Percentiles rank a stretch among this genome's conserved stretches.
phyloP scores from a whole-genome alignment of 2,329 filamentous ascomycete species.

The Cladosporium sphaerospermum region DNA sequence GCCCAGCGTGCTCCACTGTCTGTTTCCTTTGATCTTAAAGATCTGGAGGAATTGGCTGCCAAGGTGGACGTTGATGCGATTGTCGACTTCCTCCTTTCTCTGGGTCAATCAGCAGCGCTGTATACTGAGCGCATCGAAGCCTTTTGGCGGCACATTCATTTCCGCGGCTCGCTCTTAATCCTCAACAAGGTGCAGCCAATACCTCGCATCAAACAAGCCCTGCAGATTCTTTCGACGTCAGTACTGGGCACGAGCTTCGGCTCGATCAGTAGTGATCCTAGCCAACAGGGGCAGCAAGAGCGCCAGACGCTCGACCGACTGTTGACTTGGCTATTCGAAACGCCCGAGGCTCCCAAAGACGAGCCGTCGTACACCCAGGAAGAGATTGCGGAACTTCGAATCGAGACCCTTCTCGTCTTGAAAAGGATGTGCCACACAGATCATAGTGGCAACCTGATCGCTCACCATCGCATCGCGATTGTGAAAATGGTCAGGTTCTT shows the following conservation, averaged over 20 bases:
- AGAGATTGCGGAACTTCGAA: slow-evolving; percentile 41
- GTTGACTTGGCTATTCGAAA: slow-evolving; percentile 56
- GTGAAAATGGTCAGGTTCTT: slow-evolving; percentile 70
- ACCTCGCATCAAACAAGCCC: slow-evolving; percentile 56
- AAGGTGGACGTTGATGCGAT: slow-evolving; percentile 59
- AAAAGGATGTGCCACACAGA: slow-evolving; percentile 56
- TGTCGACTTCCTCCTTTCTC: slow-evolving; percentile 59
- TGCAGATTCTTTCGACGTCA: slow-evolving; percentile 62
- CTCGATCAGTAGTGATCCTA: slow-evolving; percentile 50
- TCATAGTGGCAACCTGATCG: slow-evolving; percentile 60
- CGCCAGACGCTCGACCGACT: slow-evolving; percentile 54
- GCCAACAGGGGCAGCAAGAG: slow-evolving; percentile 32
- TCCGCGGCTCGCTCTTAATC: slow-evolving; percentile 61
- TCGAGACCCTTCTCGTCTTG: slow-evolving; percentile 41
- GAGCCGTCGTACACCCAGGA: slow-evolving; percentile 34
- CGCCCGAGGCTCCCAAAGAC: slow-evolving; percentile 38
- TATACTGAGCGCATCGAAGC: slow-evolving; percentile 30
- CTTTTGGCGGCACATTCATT: slow-evolving; percentile 64
- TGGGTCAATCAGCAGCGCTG: slow-evolving; percentile 35
- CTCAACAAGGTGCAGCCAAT: slow-evolving; percentile 61
- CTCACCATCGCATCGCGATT: slow-evolving; percentile 61
- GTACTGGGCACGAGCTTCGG: slow-evolving; percentile 60
- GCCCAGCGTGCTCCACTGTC: slow-evolving; percentile 28
- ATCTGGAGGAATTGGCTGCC: slow-evolving; percentile 44
- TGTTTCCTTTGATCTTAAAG: slow-evolving; percentile 18